Conservation (phyloP, 2,329 filamentous ascomycete genomes). For the Colletotrichum liriopes region DNA sequence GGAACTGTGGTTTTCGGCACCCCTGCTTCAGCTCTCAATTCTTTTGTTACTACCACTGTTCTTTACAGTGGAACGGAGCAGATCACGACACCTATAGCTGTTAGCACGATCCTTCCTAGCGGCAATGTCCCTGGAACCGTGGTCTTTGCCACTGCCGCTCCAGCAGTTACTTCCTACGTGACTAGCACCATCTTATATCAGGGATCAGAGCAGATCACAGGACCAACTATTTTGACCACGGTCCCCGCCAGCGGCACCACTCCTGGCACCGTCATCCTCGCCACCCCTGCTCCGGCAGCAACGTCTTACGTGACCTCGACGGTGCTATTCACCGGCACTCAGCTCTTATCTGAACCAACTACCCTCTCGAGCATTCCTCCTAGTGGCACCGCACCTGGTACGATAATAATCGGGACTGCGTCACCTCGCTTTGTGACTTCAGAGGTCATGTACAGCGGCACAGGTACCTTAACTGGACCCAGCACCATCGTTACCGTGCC, state of each 20-base stretch:
- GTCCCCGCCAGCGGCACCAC: slow-evolving; percentile 2
- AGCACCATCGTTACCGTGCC: slow-evolving; percentile 11
- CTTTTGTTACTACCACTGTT: slow-evolving; percentile 9
- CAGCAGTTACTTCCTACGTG: background rate
- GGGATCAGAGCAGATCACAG: slow-evolving; percentile 3
- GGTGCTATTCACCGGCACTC: slow-evolving; percentile 1
- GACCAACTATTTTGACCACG: slow-evolving; percentile 7
- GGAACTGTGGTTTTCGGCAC: slow-evolving; percentile 13
- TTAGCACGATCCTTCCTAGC: slow-evolving; percentile 24
- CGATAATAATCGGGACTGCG: slow-evolving; percentile 25
- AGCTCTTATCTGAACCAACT: slow-evolving; percentile 12
- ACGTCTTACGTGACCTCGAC: slow-evolving; percentile 1
- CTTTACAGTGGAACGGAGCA: background rate
- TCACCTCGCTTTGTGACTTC: slow-evolving; percentile 9
- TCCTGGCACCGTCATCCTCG: slow-evolving; percentile 29
- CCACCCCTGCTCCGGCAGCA: background rate
- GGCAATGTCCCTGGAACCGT: slow-evolving; percentile 29
- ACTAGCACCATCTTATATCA: background rate
- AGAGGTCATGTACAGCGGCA: slow-evolving; percentile 9
- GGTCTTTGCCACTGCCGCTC: slow-evolving; percentile 15
- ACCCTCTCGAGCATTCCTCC: slow-evolving; percentile 27
- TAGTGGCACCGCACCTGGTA: slow-evolving; percentile 28
- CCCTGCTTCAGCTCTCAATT: background rate
- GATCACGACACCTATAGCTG: slow-evolving; percentile 1
- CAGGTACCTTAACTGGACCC: background rate